Percentiles rank a stretch among this genome's conserved stretches.
Evolutionary conservation across 116 monocot genomes (phyloP).

Genomic region (Dioscorea cayenensis): DNA sequence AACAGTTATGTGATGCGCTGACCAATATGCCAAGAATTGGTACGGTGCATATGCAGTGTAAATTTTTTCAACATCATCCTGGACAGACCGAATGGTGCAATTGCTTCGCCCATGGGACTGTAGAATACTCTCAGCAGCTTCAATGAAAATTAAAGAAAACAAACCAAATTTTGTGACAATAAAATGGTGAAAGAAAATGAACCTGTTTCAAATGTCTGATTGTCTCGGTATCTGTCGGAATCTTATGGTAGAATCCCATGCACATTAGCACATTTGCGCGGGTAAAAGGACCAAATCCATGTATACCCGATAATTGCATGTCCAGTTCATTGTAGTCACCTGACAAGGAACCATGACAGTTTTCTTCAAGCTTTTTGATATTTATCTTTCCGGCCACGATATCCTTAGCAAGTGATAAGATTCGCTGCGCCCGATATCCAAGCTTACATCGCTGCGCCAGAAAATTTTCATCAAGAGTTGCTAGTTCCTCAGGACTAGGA

Average conservation of each 20-base stretch:
- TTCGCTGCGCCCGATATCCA: slow-evolving; percentile 63
- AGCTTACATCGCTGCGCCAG: slow-evolving; percentile 47
- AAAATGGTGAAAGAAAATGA: not conserved
- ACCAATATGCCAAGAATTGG: slow-evolving; percentile 85
- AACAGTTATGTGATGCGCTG: not conserved
- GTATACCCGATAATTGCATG: slow-evolving; percentile 32
- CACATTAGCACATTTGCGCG: slow-evolving; percentile 78
- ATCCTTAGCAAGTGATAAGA: slow-evolving; percentile 48
- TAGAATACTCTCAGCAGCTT: not conserved
- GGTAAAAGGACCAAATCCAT: slow-evolving; percentile 73
- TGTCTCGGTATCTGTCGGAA: slow-evolving; percentile 66
- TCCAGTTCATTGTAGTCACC: slow-evolving; percentile 41
- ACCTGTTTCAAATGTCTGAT: slow-evolving; percentile 67
- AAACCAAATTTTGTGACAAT: not conserved
- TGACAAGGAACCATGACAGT: slow-evolving; percentile 11
- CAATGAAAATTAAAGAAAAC: not conserved
- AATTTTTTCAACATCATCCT: slow-evolving; percentile 28
- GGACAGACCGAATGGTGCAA: slow-evolving; percentile 17
- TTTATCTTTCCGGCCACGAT: slow-evolving; percentile 34
- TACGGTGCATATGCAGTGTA: slow-evolving; percentile 61
- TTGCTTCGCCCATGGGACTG: slow-evolving; percentile 38
- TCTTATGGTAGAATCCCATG: slow-evolving; percentile 70
- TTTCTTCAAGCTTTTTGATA: slow-evolving; percentile 46
- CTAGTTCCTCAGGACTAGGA: slow-evolving; percentile 67
- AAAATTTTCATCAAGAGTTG: slow-evolving; percentile 28